These are phyloP conservation scores for Magnolia changhungtana DNA, from an alignment of 164 flowering plant genomes.

Conservation along the genomic window DNA sequence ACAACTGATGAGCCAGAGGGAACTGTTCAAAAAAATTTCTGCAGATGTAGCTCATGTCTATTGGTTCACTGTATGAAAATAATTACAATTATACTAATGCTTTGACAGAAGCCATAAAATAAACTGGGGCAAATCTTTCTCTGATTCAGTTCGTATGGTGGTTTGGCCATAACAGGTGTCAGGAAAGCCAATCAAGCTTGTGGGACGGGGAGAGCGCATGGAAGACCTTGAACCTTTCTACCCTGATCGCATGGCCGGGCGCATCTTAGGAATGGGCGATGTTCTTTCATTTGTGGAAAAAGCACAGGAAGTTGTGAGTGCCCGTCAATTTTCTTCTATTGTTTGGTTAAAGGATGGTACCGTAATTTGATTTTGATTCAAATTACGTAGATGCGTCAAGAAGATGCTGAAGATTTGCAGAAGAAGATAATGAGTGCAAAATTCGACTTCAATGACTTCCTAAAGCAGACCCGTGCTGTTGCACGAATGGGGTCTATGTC, in stretches of 20 bases:
- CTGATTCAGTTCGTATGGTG: neutral
- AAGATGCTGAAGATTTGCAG: slow-evolving; percentile 93
- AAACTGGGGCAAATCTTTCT: neutral
- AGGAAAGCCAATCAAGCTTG: slow-evolving; percentile 97
- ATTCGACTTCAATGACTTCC: slow-evolving; percentile 94
- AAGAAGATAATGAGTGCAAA: slow-evolving; percentile 97
- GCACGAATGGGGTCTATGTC: slow-evolving; percentile 96
- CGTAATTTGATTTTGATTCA: slow-evolving; percentile 4
- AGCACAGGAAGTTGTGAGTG: slow-evolving; percentile 98
- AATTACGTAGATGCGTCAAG: slow-evolving; percentile 77
- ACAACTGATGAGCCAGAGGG: too few species aligned
- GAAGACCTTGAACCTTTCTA: slow-evolving; percentile 98
- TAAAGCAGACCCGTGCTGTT: slow-evolving; percentile 94
- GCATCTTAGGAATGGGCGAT: slow-evolving; percentile 98
- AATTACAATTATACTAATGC: neutral
- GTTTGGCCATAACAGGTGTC: slow-evolving; percentile 56
- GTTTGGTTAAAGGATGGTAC: neutral
- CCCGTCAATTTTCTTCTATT: slow-evolving; percentile 2
- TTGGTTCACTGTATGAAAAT: too few species aligned
- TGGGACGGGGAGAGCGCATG: slow-evolving; percentile 96
- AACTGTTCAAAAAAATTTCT: too few species aligned
- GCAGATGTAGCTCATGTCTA: too few species aligned
- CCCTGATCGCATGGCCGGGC: slow-evolving; percentile 98
- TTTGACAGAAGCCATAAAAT: neutral
- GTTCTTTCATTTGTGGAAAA: slow-evolving; percentile 97